These are phyloP conservation scores for Blastobotrys persicus DNA, from an alignment of 1,139 yeast genomes.

Conservation along the genomic window DNA sequence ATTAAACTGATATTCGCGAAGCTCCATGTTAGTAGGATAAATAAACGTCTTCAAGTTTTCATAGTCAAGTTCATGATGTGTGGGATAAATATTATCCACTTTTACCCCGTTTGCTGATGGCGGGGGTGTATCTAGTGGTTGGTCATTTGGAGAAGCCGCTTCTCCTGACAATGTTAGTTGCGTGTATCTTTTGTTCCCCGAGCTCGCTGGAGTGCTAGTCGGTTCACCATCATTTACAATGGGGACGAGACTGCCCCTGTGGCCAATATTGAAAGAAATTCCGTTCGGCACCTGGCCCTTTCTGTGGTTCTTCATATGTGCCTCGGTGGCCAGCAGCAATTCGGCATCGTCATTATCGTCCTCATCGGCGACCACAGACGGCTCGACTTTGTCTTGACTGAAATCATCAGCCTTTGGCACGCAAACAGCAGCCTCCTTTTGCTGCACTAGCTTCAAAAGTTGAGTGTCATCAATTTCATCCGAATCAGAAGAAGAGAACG, in stretches of 20 bases:
- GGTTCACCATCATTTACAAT: not conserved
- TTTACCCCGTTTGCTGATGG: not conserved
- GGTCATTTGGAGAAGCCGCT: not conserved
- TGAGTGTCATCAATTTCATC: not conserved
- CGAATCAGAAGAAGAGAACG: not conserved
- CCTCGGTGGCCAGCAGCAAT: slow-evolving; percentile 7
- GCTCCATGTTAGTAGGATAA: slow-evolving; percentile 81
- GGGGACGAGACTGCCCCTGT: not conserved
- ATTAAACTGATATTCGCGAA: slow-evolving; percentile 83
- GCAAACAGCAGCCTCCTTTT: not conserved
- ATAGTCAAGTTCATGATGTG: slow-evolving; percentile 45
- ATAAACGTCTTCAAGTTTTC: slow-evolving; percentile 52
- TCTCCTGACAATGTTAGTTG: slow-evolving; percentile 1
- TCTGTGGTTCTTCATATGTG: not conserved
- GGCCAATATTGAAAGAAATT: slow-evolving; percentile 4
- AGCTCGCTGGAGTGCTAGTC: not conserved
- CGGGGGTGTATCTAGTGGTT: not conserved
- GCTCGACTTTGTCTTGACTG: not conserved
- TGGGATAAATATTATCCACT: slow-evolving; percentile 8
- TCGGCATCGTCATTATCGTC: slow-evolving; percentile 10
- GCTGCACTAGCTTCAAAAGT: not conserved
- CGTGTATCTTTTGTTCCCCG: not conserved
- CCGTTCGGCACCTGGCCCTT: not conserved
- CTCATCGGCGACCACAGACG: not conserved
- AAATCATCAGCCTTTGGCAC: not conserved